Percentiles rank a stretch among this genome's conserved stretches.
These are phyloP conservation scores for Ganoderma resinaceum DNA, from an alignment of 1,284 basidiomycete genomes.

Conservation along the genomic window DNA sequence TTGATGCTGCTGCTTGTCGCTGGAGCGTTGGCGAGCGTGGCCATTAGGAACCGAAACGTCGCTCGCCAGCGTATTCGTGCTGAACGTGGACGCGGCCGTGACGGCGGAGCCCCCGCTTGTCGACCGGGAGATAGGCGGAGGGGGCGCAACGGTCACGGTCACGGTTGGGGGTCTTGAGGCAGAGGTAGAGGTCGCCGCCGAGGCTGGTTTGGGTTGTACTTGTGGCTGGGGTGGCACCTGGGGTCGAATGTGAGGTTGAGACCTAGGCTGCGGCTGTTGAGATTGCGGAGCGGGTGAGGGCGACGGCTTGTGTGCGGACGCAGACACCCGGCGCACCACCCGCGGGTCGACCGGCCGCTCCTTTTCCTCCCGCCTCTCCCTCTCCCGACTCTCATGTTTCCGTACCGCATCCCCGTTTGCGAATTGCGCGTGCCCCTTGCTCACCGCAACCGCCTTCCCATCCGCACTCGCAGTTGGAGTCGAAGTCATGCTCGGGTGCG, in stretches of 20 bases:
- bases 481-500: slow-evolving; percentile 41
- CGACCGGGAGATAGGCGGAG: slow-evolving; percentile 24
- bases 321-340: slow-evolving; percentile 63
- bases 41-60: slow-evolving; percentile 13
- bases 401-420: slow-evolving; percentile 11
- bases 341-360: slow-evolving; percentile 49
- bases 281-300: slow-evolving; percentile 15
- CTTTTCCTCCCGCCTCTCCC: slow-evolving; percentile 22
- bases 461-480: slow-evolving; percentile 7
- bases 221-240: slow-evolving; percentile 1
- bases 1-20: not conserved
- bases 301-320: slow-evolving; percentile 35
- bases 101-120: slow-evolving; percentile 21
- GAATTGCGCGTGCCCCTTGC: slow-evolving; percentile 10
- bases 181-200: not conserved
- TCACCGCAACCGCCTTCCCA: slow-evolving; percentile 30
- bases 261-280: not conserved
- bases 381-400: slow-evolving; percentile 12
- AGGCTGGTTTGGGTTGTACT: not conserved
- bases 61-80: slow-evolving; percentile 13
- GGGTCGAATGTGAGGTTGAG: not conserved
- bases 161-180: not conserved
- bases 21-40: slow-evolving; percentile 4
- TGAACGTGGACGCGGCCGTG: slow-evolving; percentile 11
- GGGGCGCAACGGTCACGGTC: not conserved